phyloP scores from a whole-genome alignment of 1,284 basidiomycete genomes.

The Trametes versicolor region DNA sequence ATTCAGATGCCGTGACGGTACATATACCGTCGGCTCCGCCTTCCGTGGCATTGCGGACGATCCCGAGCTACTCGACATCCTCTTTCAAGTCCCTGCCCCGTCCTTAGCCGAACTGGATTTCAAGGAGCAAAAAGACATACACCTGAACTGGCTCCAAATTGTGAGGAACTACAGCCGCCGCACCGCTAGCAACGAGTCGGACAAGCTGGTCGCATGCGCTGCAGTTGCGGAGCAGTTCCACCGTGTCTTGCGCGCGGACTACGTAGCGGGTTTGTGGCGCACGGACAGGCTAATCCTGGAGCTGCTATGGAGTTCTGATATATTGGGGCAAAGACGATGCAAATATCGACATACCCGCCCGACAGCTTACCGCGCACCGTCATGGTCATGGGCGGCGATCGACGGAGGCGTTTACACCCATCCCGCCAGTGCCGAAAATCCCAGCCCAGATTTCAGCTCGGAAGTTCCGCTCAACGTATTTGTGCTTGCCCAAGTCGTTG shows the following conservation, averaged over 20 bases:
- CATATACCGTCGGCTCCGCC: too few relatives aligned
- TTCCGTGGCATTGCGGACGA: too few relatives aligned
- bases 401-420: too few relatives aligned
- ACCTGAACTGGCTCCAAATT: slow-evolving; percentile 20
- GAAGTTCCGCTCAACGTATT: too few relatives aligned
- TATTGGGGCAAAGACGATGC: not conserved
- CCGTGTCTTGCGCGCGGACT: slow-evolving; percentile 23
- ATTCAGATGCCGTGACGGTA: slow-evolving; percentile 27
- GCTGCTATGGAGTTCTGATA: slow-evolving; percentile 29
- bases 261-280: slow-evolving; percentile 16
- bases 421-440: too few relatives aligned
- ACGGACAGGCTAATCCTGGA: slow-evolving; percentile 12
- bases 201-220: slow-evolving; percentile 31
- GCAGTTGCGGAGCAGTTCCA: slow-evolving; percentile 28
- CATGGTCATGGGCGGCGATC: slow-evolving; percentile 29
- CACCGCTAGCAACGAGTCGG: slow-evolving; percentile 8
- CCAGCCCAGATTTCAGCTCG: too few relatives aligned
- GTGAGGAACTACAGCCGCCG: slow-evolving; percentile 29
- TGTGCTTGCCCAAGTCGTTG: not conserved
- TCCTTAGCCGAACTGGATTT: too few relatives aligned
- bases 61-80: too few relatives aligned
- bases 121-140: too few relatives aligned
- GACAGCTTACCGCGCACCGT: slow-evolving; percentile 17
- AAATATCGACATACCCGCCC: slow-evolving; percentile 14
- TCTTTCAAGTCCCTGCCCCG: too few relatives aligned